A percentile compares a stretch with the other conserved stretches of the same genome.
Conservation (phyloP, 2,329 filamentous ascomycete species). For the Akanthomyces muscarius region DNA sequence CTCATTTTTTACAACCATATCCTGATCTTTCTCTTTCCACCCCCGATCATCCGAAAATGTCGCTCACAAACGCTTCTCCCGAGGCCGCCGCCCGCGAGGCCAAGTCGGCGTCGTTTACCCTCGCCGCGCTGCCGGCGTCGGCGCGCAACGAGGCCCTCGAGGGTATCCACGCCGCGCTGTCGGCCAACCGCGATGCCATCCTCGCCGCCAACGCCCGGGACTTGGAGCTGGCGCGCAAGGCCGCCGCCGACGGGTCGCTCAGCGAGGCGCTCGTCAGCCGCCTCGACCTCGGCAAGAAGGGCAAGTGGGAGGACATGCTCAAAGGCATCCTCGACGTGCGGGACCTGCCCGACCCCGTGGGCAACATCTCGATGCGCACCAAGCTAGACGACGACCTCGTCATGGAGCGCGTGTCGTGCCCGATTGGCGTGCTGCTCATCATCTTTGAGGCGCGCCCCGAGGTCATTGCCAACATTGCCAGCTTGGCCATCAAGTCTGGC, state of each 20-base stretch:
- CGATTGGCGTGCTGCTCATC: conserved; percentile 95
- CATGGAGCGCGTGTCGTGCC: conserved; percentile 84
- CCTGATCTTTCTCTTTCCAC: not conserved
- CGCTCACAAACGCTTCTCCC: conserved; percentile 80
- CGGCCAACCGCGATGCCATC: conserved; percentile 66
- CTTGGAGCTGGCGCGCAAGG: conserved; percentile 67
- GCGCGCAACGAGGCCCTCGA: conserved; percentile 83
- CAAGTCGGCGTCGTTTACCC: conserved; percentile 73
- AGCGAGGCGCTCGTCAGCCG: conserved; percentile 82
- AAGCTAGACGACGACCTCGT: conserved; percentile 80
- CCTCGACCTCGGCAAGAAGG: conserved; percentile 77
- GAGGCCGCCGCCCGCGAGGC: conserved; percentile 72
- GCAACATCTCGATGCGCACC: conserved; percentile 77
- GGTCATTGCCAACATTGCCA: conserved; percentile 97
- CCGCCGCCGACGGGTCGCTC: conserved; percentile 70
- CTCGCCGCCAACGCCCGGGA: conserved; percentile 84
- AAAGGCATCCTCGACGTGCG: conserved; percentile 89
- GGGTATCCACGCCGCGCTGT: conserved; percentile 74
- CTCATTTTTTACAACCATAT: not conserved
- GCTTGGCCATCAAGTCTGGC: conserved; percentile 91
- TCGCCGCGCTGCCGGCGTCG: conserved; percentile 71
- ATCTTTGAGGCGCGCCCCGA: conserved; percentile 98
- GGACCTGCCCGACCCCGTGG: conserved; percentile 81
- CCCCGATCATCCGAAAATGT: conserved; percentile 55
- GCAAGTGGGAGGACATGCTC: conserved; percentile 98